Conservation (phyloP, 2,329 filamentous ascomycete genomes). For the Dendrostoma leiphaemia region DNA sequence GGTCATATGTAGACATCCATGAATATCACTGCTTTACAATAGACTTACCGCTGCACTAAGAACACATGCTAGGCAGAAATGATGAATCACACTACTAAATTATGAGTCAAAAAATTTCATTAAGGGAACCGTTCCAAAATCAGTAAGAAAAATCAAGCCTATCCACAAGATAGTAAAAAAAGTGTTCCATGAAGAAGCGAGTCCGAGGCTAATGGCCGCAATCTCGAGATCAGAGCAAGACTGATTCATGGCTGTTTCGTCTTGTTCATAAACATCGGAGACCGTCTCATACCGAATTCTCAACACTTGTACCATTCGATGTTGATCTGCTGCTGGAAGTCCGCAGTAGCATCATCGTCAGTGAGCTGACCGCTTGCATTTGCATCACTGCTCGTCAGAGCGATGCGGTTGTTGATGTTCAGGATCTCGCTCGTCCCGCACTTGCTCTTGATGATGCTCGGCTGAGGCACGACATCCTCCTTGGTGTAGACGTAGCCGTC, state of each 20-base stretch:
- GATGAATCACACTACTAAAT: too few species aligned
- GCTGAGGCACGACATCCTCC: conserved; percentile 41
- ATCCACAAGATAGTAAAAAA: too few species aligned
- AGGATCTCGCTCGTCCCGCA: conserved; percentile 44
- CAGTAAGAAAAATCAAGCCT: too few species aligned
- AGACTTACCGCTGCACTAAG: too few species aligned
- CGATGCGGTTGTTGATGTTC: conserved; percentile 47
- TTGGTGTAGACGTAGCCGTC: conserved; percentile 46
- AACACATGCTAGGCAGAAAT: too few species aligned
- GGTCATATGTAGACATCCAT: too few species aligned
- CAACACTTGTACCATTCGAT: conserved; percentile 32
- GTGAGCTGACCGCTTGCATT: conserved; percentile 39
- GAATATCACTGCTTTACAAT: too few species aligned
- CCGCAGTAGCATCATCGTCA: conserved; percentile 43
- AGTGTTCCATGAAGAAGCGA: too few species aligned
- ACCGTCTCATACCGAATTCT: neutral
- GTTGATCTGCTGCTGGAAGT: conserved; percentile 43
- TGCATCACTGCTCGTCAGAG: conserved; percentile 35
- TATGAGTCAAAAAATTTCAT: too few species aligned
- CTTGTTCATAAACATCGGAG: conserved; percentile 1
- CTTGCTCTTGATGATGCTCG: conserved; percentile 43
- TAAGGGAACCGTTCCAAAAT: too few species aligned
- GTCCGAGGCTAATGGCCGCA: too few species aligned
- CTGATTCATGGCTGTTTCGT: neutral
- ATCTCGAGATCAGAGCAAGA: too few species aligned